A percentile compares a stretch with the other conserved stretches of the same genome.
These are phyloP conservation scores for Cyclospora cayetanensis DNA, from an alignment of 169 alveolate genomes.

Conservation along the genomic window DNA sequence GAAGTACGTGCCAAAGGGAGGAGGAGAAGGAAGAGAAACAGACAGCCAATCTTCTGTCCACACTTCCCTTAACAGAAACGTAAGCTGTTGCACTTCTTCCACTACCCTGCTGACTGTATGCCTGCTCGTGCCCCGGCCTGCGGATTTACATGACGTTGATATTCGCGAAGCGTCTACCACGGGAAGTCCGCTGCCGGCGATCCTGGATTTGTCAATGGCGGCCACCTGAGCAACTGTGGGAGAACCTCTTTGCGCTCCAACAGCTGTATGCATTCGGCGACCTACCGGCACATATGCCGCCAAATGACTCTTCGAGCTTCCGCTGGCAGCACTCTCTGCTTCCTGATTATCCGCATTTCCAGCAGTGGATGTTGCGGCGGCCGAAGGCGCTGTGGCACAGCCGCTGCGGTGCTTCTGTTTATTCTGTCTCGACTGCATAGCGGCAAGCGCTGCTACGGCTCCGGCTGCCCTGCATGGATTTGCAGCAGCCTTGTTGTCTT, in stretches of 20 bases:
- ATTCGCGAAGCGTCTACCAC: too few relatives aligned
- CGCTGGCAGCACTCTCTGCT: not conserved
- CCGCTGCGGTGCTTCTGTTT: not conserved
- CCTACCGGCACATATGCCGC: too few relatives aligned
- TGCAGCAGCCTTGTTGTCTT: constrained; percentile 54
- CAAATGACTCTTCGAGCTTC: not conserved
- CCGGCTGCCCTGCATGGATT: constrained; percentile 48
- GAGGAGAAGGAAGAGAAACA: constrained; percentile 60
- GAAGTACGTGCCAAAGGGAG: constrained; percentile 40
- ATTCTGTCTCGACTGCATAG: not conserved
- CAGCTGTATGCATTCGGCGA: too few relatives aligned
- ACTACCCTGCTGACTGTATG: constrained; percentile 6
- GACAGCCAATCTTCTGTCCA: constrained; percentile 68
- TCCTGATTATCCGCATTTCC: not conserved
- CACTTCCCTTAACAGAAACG: constrained; percentile 49
- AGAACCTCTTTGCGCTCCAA: too few relatives aligned
- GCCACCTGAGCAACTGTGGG: too few relatives aligned
- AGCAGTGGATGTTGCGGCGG: not conserved
- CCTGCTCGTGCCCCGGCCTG: not conserved
- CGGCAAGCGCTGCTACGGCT: constrained; percentile 25
- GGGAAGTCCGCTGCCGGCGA: too few relatives aligned
- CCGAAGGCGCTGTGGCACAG: not conserved
- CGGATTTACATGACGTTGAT: too few relatives aligned
- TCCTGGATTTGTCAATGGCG: too few relatives aligned
- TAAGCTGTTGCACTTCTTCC: constrained; percentile 37